Conservation (phyloP, 1,284 basidiomycete genomes). For the Microbotryomycetes sp. region DNA sequence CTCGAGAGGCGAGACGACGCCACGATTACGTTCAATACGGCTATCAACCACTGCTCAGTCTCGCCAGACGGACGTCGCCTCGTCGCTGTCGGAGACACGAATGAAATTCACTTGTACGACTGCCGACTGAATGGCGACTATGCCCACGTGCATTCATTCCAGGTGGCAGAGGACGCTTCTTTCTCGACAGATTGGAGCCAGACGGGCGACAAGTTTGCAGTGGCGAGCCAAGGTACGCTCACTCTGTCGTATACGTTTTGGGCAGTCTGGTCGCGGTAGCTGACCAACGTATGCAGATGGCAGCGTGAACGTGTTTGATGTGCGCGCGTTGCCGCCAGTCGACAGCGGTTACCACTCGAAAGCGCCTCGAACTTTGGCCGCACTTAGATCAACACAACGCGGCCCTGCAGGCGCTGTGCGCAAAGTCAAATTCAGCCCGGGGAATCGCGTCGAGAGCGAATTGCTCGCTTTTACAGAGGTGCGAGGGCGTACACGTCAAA, state of each 20-base stretch:
- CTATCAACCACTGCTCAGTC: constrained; percentile 65
- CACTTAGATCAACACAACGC: constrained; percentile 19
- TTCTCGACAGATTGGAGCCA: constrained; percentile 75
- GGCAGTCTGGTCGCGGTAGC: background rate
- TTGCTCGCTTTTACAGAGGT: constrained; percentile 79
- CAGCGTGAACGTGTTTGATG: constrained; percentile 53
- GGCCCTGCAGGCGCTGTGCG: constrained; percentile 66
- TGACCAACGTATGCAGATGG: constrained; percentile 49
- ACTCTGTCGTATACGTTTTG: background rate
- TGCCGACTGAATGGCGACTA: constrained; percentile 47
- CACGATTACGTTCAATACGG: constrained; percentile 54
- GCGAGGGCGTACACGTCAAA: too few species aligned
- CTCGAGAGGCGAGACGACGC: constrained; percentile 14
- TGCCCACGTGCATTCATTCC: constrained; percentile 25
- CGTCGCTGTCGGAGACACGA: constrained; percentile 76
- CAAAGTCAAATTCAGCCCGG: constrained; percentile 64
- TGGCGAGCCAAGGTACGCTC: constrained; percentile 57
- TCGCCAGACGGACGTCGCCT: constrained; percentile 76
- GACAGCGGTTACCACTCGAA: background rate
- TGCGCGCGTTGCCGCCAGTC: constrained; percentile 33
- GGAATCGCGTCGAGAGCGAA: constrained; percentile 47
- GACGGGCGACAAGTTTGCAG: constrained; percentile 72
- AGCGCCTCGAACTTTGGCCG: constrained; percentile 12
- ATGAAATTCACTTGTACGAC: constrained; percentile 66
- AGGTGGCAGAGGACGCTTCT: constrained; percentile 48